Conservation (phyloP, 805 yeast genomes). For the Wickerhamomyces chaumierensis region DNA sequence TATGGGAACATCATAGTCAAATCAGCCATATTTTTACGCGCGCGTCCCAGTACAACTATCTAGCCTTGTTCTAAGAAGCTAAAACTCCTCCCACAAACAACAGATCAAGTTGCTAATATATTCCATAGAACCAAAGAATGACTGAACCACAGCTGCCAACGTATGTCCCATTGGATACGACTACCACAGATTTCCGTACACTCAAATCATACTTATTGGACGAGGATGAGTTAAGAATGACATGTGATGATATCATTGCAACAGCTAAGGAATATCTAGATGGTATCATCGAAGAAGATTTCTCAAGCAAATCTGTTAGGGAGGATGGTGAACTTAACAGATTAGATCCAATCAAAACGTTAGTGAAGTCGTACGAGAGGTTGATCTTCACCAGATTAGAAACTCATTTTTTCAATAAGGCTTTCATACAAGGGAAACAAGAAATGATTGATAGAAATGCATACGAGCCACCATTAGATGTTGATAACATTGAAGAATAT, state of each 20-base stretch:
- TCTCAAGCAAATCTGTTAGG: not conserved
- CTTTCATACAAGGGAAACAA: conserved; percentile 8
- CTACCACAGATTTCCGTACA: not conserved
- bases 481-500: conserved; percentile 6
- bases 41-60: too few relatives aligned
- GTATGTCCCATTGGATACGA: not conserved
- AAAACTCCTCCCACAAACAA: too few relatives aligned
- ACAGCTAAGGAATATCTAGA: not conserved
- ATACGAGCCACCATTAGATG: conserved; percentile 6
- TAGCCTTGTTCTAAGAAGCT: too few relatives aligned
- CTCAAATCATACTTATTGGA: not conserved
- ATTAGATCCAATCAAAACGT: conserved; percentile 3
- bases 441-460: conserved; percentile 1
- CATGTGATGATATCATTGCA: not conserved
- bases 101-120: too few relatives aligned
- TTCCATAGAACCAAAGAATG: too few relatives aligned
- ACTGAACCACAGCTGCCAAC: not conserved
- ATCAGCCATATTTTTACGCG: too few relatives aligned
- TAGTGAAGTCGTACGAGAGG: conserved; percentile 10
- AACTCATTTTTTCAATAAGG: conserved; percentile 4
- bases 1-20: too few relatives aligned
- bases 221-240: not conserved
- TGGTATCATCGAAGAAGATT: conserved; percentile 1
- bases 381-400: conserved; percentile 9
- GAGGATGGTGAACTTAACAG: conserved; percentile 4